Base-by-base conservation (phyloP, 2,329 filamentous ascomycete species). In the Aureobasidium subglaciale region DNA sequence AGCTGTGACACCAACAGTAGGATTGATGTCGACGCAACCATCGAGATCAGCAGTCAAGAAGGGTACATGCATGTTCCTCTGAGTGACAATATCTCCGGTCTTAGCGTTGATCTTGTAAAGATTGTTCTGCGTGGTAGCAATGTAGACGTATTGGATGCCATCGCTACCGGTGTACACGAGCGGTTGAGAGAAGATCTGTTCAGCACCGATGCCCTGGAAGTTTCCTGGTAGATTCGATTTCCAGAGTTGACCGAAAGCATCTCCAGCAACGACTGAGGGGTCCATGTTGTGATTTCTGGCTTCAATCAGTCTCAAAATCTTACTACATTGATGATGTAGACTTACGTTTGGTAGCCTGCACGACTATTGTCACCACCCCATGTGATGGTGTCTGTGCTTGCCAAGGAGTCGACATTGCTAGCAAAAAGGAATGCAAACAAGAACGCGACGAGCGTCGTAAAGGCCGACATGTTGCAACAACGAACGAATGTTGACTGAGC, bases 231-330 rank as follows among this genome's bases (percentile, higher is more conserved):
- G 70, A 0, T 62, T 45, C 0, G 76, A 77, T 61, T 71, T 75
- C 70, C 80, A 84, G 7, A 83, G 67, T 57, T 80, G 76, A 18
- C 75, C 78, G 59, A 83, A 84, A 49, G 78, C 73, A 2, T 75
- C 66, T 55, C 78, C 80, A 37, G 71, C 75, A 2, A 85, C 79
- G 8, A 83, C 69, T 13, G 76, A 72, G 1, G 82, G 82, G 62
- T 84, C 80, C 76, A 85, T 79, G 66, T 84, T 84, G 64, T 85
- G 81, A 63, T 81, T 84, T 18, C 48, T 53, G 25, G 3, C 15
- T 3, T 10, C 3, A 3, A 22, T 50, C n/a, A 50, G 29, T 11
- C 22, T 11, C 22, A 4, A 6, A 22, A n/a, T 0, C 4, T 30
- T 4, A 2, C 18, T 3, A n/a, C 5, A n/a, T 20, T 4, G 2